A percentile compares a stretch with the other conserved stretches of the same genome.
Evolutionary conservation across 208 protist species (phyloP).

Genomic region (Crithidia sp.): DNA sequence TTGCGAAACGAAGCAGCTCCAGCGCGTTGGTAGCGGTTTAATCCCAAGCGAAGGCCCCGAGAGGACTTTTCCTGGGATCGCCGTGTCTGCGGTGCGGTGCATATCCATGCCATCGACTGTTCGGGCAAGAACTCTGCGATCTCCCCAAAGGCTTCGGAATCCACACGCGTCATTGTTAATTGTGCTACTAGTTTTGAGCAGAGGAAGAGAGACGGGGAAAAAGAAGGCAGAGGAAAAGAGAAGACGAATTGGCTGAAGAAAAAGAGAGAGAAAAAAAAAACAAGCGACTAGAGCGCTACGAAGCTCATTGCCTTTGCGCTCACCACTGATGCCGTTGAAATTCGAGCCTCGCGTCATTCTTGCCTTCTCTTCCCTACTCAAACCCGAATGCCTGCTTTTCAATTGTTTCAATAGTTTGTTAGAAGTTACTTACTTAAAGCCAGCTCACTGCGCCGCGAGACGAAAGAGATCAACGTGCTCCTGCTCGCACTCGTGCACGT

Average conservation of each 20-base stretch:
- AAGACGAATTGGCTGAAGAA: background rate
- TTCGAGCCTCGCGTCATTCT: background rate
- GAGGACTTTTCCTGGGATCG: constrained; percentile 10
- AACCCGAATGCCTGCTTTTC: background rate
- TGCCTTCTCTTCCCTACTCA: background rate
- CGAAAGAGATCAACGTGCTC: constrained; percentile 88
- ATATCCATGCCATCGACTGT: constrained; percentile 5
- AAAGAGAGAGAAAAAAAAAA: background rate
- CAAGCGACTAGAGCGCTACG: background rate
- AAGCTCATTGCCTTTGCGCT: no score
- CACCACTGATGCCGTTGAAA: no score
- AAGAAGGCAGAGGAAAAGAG: no score
- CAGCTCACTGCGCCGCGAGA: constrained; percentile 16
- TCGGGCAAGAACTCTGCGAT: constrained; percentile 22
- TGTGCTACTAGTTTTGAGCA: background rate
- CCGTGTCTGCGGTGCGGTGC: constrained; percentile 12
- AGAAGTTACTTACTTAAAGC: background rate
- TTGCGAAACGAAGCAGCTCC: background rate
- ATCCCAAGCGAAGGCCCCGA: constrained; percentile 16
- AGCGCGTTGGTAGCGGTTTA: constrained; percentile 10
- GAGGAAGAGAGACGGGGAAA: background rate
- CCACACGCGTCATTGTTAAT: background rate
- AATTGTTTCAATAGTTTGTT: background rate
- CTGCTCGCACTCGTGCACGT: constrained; percentile 94
- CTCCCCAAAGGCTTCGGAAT: constrained; percentile 1